Evolutionary conservation across 768 basidiomycete species (phyloP).

Genomic region (Chlorophyllum brunneum): DNA sequence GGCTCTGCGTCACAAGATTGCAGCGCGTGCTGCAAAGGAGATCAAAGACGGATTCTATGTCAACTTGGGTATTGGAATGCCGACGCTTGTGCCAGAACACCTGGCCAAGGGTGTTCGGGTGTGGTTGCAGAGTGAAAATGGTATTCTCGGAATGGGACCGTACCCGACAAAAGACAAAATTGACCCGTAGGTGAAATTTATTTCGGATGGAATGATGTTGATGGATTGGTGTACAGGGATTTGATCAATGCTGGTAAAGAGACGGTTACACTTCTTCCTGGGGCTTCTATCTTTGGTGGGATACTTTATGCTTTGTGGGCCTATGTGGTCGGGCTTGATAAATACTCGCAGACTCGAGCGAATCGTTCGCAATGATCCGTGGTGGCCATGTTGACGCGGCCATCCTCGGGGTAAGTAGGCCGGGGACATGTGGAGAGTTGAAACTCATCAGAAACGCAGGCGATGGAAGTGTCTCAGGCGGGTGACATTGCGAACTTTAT

Average conservation of each 20-base stretch:
- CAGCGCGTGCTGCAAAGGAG: slow-evolving; percentile 84
- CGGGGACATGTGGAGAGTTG: background rate
- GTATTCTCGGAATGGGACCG: slow-evolving; percentile 87
- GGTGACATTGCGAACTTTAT: slow-evolving; percentile 98
- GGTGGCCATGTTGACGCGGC: slow-evolving; percentile 94
- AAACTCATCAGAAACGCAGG: slow-evolving; percentile 36
- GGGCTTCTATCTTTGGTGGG: slow-evolving; percentile 87
- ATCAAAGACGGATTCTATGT: slow-evolving; percentile 86
- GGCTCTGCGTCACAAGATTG: slow-evolving; percentile 68
- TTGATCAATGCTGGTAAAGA: slow-evolving; percentile 95
- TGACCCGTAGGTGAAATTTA: slow-evolving; percentile 58
- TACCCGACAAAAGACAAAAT: slow-evolving; percentile 78
- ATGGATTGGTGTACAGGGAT: slow-evolving; percentile 50
- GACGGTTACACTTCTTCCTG: slow-evolving; percentile 88
- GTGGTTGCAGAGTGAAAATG: slow-evolving; percentile 92
- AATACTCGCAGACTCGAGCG: slow-evolving; percentile 66
- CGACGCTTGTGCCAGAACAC: slow-evolving; percentile 82
- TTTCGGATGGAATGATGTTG: background rate
- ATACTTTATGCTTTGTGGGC: background rate
- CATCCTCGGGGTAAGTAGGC: slow-evolving; percentile 75
- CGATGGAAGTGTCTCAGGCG: slow-evolving; percentile 91
- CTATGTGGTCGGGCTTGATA: slow-evolving; percentile 6
- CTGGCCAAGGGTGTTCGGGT: slow-evolving; percentile 69
- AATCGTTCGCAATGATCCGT: slow-evolving; percentile 97
- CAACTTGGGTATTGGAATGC: slow-evolving; percentile 90